Evolutionary conservation across 2,329 filamentous ascomycete species (phyloP).

Genomic region (Akanthomyces uredinophilus): DNA sequence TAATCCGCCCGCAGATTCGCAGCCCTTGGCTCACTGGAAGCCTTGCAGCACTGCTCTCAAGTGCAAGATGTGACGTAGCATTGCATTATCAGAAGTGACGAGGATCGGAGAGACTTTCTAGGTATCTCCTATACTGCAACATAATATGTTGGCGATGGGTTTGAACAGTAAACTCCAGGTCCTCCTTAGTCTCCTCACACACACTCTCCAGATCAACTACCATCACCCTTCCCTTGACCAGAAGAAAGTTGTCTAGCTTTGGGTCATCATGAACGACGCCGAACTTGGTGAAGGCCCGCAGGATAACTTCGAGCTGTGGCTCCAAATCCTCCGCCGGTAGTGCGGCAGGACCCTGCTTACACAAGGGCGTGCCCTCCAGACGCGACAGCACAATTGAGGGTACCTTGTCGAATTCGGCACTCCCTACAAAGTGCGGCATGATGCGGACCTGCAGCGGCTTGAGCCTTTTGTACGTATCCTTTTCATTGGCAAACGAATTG

Average conservation of each 20-base stretch:
- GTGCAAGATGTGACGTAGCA: too few species aligned
- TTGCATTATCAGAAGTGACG: too few species aligned
- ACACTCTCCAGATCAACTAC: slow-evolving; percentile 1
- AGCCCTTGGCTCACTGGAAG: too few species aligned
- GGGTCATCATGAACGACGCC: neutral
- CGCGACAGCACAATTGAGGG: slow-evolving; percentile 1
- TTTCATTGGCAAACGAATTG: too few species aligned
- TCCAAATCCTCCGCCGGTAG: neutral
- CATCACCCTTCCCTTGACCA: neutral
- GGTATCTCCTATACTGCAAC: neutral
- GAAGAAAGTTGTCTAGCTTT: slow-evolving; percentile 1
- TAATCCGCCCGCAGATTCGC: too few species aligned
- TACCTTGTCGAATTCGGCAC: neutral
- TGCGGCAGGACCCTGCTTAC: neutral
- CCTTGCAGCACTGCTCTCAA: too few species aligned
- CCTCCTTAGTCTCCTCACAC: neutral
- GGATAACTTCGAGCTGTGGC: neutral
- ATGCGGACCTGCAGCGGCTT: neutral
- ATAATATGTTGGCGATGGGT: neutral
- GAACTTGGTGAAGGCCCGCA: neutral
- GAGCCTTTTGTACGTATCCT: neutral
- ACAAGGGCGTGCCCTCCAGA: neutral
- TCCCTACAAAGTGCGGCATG: neutral
- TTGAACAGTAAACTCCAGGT: neutral
- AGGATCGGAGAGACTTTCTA: neutral